These are phyloP conservation scores for Blastobotrys americana DNA, from an alignment of 805 yeast genomes.

Conservation along the genomic window DNA sequence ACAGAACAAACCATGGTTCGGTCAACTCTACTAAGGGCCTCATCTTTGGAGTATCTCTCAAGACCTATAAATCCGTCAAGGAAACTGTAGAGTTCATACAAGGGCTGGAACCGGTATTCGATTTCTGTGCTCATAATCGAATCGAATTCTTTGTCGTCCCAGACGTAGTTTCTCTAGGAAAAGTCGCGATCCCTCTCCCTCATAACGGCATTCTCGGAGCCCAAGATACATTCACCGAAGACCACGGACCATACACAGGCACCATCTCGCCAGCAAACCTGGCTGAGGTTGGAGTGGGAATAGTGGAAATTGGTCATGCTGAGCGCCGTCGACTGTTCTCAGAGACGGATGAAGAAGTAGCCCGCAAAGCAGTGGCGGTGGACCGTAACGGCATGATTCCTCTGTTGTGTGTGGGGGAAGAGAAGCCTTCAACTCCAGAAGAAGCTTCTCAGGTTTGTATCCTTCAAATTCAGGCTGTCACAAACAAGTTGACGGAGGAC, in stretches of 20 bases:
- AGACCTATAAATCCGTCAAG: slow-evolving; percentile 22
- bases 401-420: slow-evolving; percentile 25
- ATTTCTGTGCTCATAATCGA: slow-evolving; percentile 8
- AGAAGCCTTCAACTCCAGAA: slow-evolving; percentile 6
- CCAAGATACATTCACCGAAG: slow-evolving; percentile 25
- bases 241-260: slow-evolving; percentile 27
- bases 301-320: slow-evolving; percentile 28
- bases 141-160: slow-evolving; percentile 22
- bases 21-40: no score
- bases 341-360: slow-evolving; percentile 23
- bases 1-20: no score
- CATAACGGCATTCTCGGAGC: slow-evolving; percentile 20
- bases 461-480: slow-evolving; percentile 17
- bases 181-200: background rate
- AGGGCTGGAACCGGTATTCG: slow-evolving; percentile 12
- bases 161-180: slow-evolving; percentile 20
- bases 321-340: slow-evolving; percentile 24
- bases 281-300: slow-evolving; percentile 19
- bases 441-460: slow-evolving; percentile 19
- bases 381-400: slow-evolving; percentile 20
- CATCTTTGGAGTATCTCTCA: slow-evolving; percentile 22
- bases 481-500: slow-evolving; percentile 5
- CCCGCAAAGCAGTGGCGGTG: slow-evolving; percentile 20
- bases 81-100: slow-evolving; percentile 16
- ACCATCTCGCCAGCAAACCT: slow-evolving; percentile 24